A percentile compares a stretch with the other conserved stretches of the same genome.
Conservation (phyloP, 1,284 basidiomycete species). For the Stygiomarasmius scandens region DNA sequence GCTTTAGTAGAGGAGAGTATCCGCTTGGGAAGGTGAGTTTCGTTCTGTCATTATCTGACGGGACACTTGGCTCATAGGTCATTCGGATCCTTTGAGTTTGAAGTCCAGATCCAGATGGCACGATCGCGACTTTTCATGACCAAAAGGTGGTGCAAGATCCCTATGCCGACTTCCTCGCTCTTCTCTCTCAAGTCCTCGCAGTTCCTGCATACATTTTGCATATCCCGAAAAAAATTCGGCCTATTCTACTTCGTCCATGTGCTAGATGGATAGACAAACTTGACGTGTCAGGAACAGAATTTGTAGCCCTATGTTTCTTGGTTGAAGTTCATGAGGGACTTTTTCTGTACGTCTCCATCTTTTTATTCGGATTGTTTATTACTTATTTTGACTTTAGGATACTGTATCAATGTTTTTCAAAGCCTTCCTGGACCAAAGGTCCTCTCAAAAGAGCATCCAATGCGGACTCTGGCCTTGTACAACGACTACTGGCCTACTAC, state of each 20-base stretch:
- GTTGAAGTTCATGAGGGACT: constrained; percentile 75
- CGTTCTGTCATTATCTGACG: too few relatives aligned
- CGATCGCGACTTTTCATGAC: too few relatives aligned
- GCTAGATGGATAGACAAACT: constrained; percentile 66
- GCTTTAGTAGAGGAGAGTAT: too few relatives aligned
- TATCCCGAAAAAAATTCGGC: constrained; percentile 64
- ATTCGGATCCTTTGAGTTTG: too few relatives aligned
- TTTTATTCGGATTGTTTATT: constrained; percentile 4
- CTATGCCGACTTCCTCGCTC: constrained; percentile 46
- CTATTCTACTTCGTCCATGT: constrained; percentile 71
- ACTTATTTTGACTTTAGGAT: constrained; percentile 39
- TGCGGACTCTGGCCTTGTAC: constrained; percentile 49
- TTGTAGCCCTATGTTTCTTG: constrained; percentile 63
- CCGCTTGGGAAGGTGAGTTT: too few relatives aligned
- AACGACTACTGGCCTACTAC: constrained; percentile 76
- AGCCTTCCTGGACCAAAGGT: constrained; percentile 50
- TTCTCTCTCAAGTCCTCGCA: constrained; percentile 53
- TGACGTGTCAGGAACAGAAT: constrained; percentile 49
- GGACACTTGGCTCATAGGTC: too few relatives aligned
- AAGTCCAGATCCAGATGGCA: too few relatives aligned
- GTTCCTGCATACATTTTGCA: constrained; percentile 55
- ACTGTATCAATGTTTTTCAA: constrained; percentile 50
- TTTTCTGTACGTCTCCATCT: constrained; percentile 61
- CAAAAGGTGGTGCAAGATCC: too few relatives aligned
- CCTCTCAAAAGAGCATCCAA: constrained; percentile 50